Base-by-base conservation (phyloP, 75 land plant species). In the Picea glauca region DNA sequence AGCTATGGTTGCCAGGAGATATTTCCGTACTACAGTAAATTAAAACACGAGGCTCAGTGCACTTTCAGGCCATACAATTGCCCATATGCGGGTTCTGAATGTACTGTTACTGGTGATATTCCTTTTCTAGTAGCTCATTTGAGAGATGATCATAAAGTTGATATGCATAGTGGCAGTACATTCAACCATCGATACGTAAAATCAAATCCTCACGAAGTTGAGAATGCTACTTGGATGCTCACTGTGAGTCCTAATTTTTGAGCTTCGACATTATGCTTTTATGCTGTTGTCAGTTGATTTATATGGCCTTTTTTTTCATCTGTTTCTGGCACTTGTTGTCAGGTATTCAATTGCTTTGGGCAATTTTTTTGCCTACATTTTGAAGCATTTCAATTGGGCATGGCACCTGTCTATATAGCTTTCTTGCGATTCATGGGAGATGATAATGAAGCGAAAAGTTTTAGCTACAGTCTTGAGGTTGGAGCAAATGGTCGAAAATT, bases 181-280 rank as follows among this genome's bases (percentile, higher is more conserved):
- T 89, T 89, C 81, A 88, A 89, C 59, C 91, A 89, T 79, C 84
- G 91, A 31, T 89, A 89, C 57, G 90, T 89, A 60, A 89, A 87
- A 76, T 85, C 91, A 18, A 89, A 89, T 72, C 91, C 90, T 4
- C 90, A 89, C 13, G 89, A 89, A 60, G 90, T 89, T 60, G 90
- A 89, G 73, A 89, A 89, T 85, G 91, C 91, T 7, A 89, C 91
- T 13, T 89, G 91, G 91, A 89, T 89, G 91, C 76, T 89, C 4
- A 89, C 91, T 50, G 91, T 89, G 77, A 63, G 90, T 75, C 33
- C 31, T 78, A 21, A 11, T 18, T 50, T 46, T 46, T 50, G 56
- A 50, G 56, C 56, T 50, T 50, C 56, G 9, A 50, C 11, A 9
- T 50, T 50, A 11, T 50, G 56, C 9, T 50, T 50, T 50, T 50